A percentile compares a stretch with the other conserved stretches of the same genome.
These are phyloP conservation scores for Aspergillaceae sp. DNA, from an alignment of 2,329 filamentous ascomycete genomes.

Conservation along the genomic window DNA sequence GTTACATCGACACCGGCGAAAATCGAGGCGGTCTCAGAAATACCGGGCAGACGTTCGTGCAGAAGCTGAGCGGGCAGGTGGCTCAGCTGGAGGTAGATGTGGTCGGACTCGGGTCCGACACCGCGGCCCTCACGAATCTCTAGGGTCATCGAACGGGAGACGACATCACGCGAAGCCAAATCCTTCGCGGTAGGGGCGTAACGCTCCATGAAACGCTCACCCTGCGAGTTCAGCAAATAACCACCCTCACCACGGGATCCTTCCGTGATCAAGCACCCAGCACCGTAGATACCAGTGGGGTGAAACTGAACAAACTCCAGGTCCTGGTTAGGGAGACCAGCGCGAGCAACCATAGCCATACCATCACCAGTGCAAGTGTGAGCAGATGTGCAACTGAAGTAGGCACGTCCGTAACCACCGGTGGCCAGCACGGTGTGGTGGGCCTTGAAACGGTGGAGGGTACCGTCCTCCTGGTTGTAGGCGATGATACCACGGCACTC, in stretches of 20 bases:
- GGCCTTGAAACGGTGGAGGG: slow-evolving; percentile 89
- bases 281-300: slow-evolving; percentile 97
- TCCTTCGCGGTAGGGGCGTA: slow-evolving; percentile 98
- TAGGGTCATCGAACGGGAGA: slow-evolving; percentile 95
- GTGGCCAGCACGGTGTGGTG: slow-evolving; percentile 96
- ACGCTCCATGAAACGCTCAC: slow-evolving; percentile 98
- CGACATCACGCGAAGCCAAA: slow-evolving; percentile 90
- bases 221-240: slow-evolving; percentile 93
- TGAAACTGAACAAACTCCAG: slow-evolving; percentile 99
- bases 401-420: slow-evolving; percentile 93
- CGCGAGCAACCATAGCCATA: slow-evolving; percentile 98
- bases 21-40: slow-evolving; percentile 95
- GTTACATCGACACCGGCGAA: slow-evolving; percentile 95
- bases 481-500: slow-evolving; percentile 94
- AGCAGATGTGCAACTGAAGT: slow-evolving; percentile 96
- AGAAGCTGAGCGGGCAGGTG: slow-evolving; percentile 88
- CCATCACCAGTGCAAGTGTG: slow-evolving; percentile 98
- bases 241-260: slow-evolving; percentile 96
- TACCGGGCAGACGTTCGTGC: slow-evolving; percentile 93
- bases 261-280: slow-evolving; percentile 95
- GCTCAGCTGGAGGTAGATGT: slow-evolving; percentile 96
- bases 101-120: slow-evolving; percentile 94
- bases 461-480: slow-evolving; percentile 98
- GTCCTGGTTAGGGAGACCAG: slow-evolving; percentile 97
- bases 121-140: slow-evolving; percentile 96